These are phyloP conservation scores for Pinus taeda DNA, from an alignment of 75 land plant species.

Conservation along the genomic window DNA sequence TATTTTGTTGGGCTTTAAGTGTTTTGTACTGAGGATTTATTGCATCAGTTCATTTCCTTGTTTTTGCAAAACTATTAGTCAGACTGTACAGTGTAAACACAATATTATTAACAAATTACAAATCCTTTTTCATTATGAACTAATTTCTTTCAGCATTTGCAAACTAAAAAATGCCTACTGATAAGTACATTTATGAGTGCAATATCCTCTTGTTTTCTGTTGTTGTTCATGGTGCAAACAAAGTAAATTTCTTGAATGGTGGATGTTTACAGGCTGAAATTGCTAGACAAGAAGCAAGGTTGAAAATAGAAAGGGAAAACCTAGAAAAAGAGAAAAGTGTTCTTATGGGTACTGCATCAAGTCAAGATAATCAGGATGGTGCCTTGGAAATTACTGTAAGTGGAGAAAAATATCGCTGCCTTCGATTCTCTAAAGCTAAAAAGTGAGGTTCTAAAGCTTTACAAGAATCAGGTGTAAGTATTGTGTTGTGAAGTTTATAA, in stretches of 20 bases:
- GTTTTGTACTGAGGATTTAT: background rate
- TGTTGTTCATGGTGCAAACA: background rate
- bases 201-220: background rate
- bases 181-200: background rate
- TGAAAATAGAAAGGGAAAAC: slow-evolving; percentile 86
- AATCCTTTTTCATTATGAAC: background rate
- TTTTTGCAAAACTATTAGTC: no score
- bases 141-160: background rate
- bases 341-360: slow-evolving; percentile 93
- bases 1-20: background rate
- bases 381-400: slow-evolving; percentile 95
- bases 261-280: slow-evolving; percentile 71
- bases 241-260: background rate
- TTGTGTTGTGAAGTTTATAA: no score
- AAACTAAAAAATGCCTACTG: background rate
- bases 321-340: slow-evolving; percentile 96
- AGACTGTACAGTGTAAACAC: no score
- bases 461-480: no score
- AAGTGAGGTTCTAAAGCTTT: slow-evolving; percentile 37
- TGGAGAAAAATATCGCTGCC: slow-evolving; percentile 93
- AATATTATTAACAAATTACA: no score
- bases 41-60: background rate
- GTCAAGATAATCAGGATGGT: slow-evolving; percentile 91
- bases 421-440: slow-evolving; percentile 94
- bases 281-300: slow-evolving; percentile 84